These are phyloP conservation scores for Termitomyces sp. DNA, from an alignment of 768 basidiomycete genomes.

Conservation along the genomic window DNA sequence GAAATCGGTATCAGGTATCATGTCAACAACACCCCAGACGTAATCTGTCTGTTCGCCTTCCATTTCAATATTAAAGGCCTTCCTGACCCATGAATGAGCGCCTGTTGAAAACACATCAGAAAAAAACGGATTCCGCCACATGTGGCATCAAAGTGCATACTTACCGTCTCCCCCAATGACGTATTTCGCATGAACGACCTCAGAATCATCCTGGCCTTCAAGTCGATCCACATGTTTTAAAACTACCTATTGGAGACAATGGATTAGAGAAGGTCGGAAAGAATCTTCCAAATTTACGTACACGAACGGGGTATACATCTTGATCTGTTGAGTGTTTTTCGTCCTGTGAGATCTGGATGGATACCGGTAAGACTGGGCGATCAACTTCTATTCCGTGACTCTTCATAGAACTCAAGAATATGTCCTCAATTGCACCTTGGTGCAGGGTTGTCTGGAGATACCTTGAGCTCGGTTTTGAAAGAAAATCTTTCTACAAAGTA, in stretches of 20 bases:
- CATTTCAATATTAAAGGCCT: slow-evolving; percentile 58
- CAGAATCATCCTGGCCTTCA: slow-evolving; percentile 26
- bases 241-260: slow-evolving; percentile 27
- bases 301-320: slow-evolving; percentile 29
- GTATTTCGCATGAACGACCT: slow-evolving; percentile 59
- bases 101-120: slow-evolving; percentile 30
- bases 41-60: slow-evolving; percentile 75
- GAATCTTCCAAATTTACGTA: slow-evolving; percentile 12
- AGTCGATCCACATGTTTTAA: slow-evolving; percentile 34
- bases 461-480: background rate
- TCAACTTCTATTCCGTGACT: slow-evolving; percentile 41
- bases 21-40: slow-evolving; percentile 81
- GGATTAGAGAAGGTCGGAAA: background rate
- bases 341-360: slow-evolving; percentile 40
- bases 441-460: slow-evolving; percentile 46
- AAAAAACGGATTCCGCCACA: background rate
- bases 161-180: slow-evolving; percentile 73
- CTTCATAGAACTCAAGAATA: slow-evolving; percentile 53
- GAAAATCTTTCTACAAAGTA: slow-evolving; percentile 15
- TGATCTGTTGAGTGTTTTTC: slow-evolving; percentile 35
- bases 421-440: slow-evolving; percentile 57
- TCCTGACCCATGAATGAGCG: slow-evolving; percentile 82
- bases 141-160: background rate
- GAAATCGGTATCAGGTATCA: slow-evolving; percentile 65
- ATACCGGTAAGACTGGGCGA: slow-evolving; percentile 42